phyloP scores from a whole-genome alignment of 345 rosid genomes.

The Arabidopsis thaliana region DNA sequence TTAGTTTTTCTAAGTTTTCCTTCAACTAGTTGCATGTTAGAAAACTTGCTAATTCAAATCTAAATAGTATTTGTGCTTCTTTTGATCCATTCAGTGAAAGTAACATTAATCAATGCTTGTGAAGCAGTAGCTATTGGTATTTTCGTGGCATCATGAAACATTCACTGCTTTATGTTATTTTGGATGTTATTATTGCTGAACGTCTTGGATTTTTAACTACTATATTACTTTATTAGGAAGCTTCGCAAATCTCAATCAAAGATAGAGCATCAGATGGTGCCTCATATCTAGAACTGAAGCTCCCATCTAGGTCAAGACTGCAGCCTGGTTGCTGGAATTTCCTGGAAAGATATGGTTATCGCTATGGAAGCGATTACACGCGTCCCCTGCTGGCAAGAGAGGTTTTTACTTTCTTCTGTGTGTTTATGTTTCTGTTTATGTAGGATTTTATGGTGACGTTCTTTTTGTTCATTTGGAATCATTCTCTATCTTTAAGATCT shows the following conservation, averaged over 20 bases:
- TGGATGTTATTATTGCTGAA: constrained; percentile 18
- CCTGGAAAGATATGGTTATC: constrained; percentile 87
- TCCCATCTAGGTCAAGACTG: constrained; percentile 57
- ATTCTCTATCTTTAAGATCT: constrained; percentile 6
- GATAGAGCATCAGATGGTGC: constrained; percentile 69
- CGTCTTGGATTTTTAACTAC: constrained; percentile 32
- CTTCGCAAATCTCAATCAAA: constrained; percentile 65
- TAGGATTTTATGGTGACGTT: constrained; percentile 19
- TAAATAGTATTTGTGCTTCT: constrained; percentile 9
- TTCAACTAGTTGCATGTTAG: constrained; percentile 29
- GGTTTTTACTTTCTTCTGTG: constrained; percentile 57
- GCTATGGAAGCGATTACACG: constrained; percentile 61
- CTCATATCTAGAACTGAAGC: constrained; percentile 67
- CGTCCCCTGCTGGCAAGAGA: constrained; percentile 86
- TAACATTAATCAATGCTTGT: constrained; percentile 20
- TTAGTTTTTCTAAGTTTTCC: constrained; percentile 21
- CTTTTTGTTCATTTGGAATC: constrained; percentile 13
- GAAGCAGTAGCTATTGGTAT: constrained; percentile 12
- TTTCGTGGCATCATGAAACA: constrained; percentile 11
- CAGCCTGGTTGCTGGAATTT: constrained; percentile 70
- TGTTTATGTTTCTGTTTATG: constrained; percentile 26
- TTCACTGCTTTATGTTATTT: constrained; percentile 19
- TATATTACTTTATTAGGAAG: constrained; percentile 53
- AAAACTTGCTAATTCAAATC: neutral
- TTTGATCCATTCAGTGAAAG: constrained; percentile 18